phyloP scores from a whole-genome alignment of 768 basidiomycete genomes.

The Amanita thiersii region DNA sequence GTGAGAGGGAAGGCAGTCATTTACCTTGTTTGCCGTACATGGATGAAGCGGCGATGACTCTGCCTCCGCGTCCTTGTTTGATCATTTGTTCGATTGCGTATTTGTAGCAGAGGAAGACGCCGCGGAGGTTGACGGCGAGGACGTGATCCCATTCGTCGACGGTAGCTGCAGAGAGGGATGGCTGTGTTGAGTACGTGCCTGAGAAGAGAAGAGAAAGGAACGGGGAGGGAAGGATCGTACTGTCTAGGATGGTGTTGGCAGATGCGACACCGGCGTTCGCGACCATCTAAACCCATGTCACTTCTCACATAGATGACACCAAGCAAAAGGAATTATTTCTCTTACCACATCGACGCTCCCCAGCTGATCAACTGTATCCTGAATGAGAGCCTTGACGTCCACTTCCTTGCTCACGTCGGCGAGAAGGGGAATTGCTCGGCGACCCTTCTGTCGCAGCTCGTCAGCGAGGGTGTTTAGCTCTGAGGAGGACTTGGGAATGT shows the following conservation, averaged over 20 bases:
- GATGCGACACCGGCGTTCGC: slow-evolving; percentile 21
- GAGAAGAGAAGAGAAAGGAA: background rate
- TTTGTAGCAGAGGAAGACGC: slow-evolving; percentile 32
- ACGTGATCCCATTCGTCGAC: slow-evolving; percentile 23
- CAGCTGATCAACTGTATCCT: slow-evolving; percentile 23
- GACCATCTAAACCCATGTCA: slow-evolving; percentile 21
- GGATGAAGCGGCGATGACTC: slow-evolving; percentile 37
- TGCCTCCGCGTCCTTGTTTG: slow-evolving; percentile 32
- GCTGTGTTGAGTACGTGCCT: background rate
- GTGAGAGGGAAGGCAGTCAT: background rate
- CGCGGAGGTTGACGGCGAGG: slow-evolving; percentile 25
- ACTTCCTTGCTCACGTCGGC: slow-evolving; percentile 28
- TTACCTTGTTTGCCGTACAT: slow-evolving; percentile 27
- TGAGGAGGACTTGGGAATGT: background rate
- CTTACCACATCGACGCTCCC: slow-evolving; percentile 19
- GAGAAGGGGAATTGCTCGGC: slow-evolving; percentile 13
- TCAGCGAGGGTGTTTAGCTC: slow-evolving; percentile 10
- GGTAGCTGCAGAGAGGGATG: slow-evolving; percentile 13
- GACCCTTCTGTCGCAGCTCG: slow-evolving; percentile 15
- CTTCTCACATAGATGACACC: background rate
- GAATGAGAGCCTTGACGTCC: slow-evolving; percentile 27
- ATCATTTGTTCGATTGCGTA: slow-evolving; percentile 35
- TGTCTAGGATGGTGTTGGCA: slow-evolving; percentile 16
- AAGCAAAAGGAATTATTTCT: background rate
- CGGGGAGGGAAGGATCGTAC: too few species aligned